Conservation (phyloP, 805 yeast genomes). For the Metschnikowia gelsemii region DNA sequence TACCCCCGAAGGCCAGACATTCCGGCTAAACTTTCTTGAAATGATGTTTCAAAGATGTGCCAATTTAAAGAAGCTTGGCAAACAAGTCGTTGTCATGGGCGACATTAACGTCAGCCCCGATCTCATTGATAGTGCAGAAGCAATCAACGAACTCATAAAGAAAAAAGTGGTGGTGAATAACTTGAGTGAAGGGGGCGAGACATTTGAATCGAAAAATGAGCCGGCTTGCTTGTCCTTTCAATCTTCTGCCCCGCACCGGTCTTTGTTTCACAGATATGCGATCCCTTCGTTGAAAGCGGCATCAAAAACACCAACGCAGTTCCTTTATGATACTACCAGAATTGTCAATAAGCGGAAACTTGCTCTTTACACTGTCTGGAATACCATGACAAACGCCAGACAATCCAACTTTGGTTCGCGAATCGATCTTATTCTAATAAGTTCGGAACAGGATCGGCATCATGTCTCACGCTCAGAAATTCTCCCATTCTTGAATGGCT, state of each 20-base stretch:
- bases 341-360: conserved; percentile 52
- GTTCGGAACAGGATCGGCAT: conserved; percentile 34
- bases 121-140: conserved; percentile 79
- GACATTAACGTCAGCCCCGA: conserved; percentile 84
- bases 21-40: conserved; percentile 56
- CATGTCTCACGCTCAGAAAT: conserved; percentile 48
- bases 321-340: conserved; percentile 61
- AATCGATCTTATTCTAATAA: conserved; percentile 70
- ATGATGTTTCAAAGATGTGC: conserved; percentile 61
- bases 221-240: conserved; percentile 38
- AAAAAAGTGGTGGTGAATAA: conserved; percentile 19
- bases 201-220: conserved; percentile 28
- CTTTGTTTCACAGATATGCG: conserved; percentile 29
- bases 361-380: conserved; percentile 90
- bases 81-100: conserved; percentile 78
- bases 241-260: conserved; percentile 29
- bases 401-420: conserved; percentile 86
- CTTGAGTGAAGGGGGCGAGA: conserved; percentile 19
- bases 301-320: conserved; percentile 18
- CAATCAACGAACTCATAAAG: conserved; percentile 46
- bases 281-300: conserved; percentile 22
- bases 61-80: conserved; percentile 53
- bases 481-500: conserved; percentile 73
- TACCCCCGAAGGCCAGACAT: conserved; percentile 63
- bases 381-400: conserved; percentile 69